A percentile compares a stretch with the other conserved stretches of the same genome.
Conservation (phyloP, 208 protist genomes). For the Spongospora subterranea region DNA sequence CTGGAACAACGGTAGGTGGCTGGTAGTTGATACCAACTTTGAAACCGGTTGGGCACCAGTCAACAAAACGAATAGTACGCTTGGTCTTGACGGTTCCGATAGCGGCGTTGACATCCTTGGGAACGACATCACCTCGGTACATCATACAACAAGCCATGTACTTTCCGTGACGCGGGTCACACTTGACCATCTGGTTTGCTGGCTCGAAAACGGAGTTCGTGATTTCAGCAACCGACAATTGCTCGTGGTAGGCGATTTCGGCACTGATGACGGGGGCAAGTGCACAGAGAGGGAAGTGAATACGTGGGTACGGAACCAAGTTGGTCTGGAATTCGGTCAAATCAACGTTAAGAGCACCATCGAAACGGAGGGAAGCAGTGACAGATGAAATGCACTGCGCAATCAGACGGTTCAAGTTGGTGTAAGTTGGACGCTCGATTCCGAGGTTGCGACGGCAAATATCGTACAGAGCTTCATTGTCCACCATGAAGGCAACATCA, state of each 20-base stretch:
- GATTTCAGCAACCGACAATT: slow-evolving; percentile 90
- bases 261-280: slow-evolving; percentile 90
- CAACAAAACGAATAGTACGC: slow-evolving; percentile 92
- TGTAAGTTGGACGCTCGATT: slow-evolving; percentile 80
- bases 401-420: slow-evolving; percentile 86
- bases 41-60: slow-evolving; percentile 95
- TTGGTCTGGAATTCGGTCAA: slow-evolving; percentile 83
- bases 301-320: slow-evolving; percentile 95
- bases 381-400: slow-evolving; percentile 85
- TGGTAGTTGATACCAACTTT: slow-evolving; percentile 83
- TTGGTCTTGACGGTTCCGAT: slow-evolving; percentile 92
- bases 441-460: slow-evolving; percentile 85
- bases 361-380: slow-evolving; percentile 86
- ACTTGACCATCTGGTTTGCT: slow-evolving; percentile 91
- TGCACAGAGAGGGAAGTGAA: slow-evolving; percentile 93
- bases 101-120: slow-evolving; percentile 93
- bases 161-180: slow-evolving; percentile 93
- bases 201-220: slow-evolving; percentile 92
- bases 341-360: slow-evolving; percentile 87
- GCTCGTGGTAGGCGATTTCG: slow-evolving; percentile 87
- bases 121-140: slow-evolving; percentile 96
- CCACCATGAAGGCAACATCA: slow-evolving; percentile 84
- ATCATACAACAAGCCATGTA: slow-evolving; percentile 96
- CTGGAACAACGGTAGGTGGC: slow-evolving; percentile 75
- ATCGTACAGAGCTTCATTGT: slow-evolving; percentile 95